Evolutionary conservation across 352 stramenopile species (phyloP), one percentile per base, ranked within the genome.

Genomic region (Phytophthora brassicae): DNA sequence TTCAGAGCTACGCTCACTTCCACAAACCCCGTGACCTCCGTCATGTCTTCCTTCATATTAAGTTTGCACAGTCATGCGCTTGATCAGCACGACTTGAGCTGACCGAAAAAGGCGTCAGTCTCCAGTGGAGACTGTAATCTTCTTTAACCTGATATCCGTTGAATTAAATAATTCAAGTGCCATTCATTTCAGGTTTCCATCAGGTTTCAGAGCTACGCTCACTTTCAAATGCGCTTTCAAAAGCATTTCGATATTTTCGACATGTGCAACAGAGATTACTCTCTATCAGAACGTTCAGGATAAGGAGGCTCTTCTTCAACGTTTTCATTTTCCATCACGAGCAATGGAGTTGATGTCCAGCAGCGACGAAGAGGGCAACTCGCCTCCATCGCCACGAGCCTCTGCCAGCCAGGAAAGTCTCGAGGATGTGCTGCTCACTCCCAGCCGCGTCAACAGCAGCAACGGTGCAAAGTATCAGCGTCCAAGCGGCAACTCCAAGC

Each of bases 291-390:
- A 45, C 0, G 0, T 55, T 55, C 41, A 49, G 13, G 16, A 50
- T 60, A 61, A 58, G 6, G 28, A 54, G 29, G 38, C 31, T 36
- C 24, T 28, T 41, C 19, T 38, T 24, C 42, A 60, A 68, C 11
- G 31, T 20, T 26, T 20, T 9, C 38, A 26, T 11, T 1, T 44
- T 16, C 6, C 2, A 20, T 42, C 36, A 16, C 38, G 8, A 7
- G 17, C 9, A 6, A 75, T 82, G 36, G 82, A 92, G 41, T 68
- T 92, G 64, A 77, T 92, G 55, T 79, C 68, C 1, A 92, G 78
- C 60, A 88, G 77, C 60, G 74, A 81, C 46, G 72, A 88, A 19
- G 66, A 64, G 23, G 51, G 71, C 44, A 55, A 60, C 20, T 33
- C 50, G 31, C 58, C 48, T 48, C 36, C 43, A 61, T 23, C 33